Evolutionary conservation across 768 basidiomycete genomes (phyloP), one percentile per base, ranked within the genome.

Genomic region (Serendipita sp.): DNA sequence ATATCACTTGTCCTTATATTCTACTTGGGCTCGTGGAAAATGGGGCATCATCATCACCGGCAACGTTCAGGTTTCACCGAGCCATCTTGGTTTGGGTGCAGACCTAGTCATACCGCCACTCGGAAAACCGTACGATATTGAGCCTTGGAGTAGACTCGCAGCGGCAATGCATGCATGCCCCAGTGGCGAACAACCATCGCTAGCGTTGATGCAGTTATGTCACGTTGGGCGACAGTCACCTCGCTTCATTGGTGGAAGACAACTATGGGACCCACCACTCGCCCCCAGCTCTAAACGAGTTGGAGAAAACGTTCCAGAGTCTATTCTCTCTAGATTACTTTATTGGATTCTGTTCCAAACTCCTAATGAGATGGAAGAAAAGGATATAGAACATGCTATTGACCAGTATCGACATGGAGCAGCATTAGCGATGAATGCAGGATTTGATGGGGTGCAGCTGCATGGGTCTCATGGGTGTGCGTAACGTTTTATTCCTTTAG

Each of bases 41-140:
- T 97, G 90, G 90, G 94, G 91, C 0, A 89, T 96, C 79, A 75
- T 95, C 53, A 72, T 94, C 34, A 91, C 93, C 0, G 94, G 94
- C 2, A 93, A 93, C 68, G 80, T 90, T 3, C 86, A 88, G 69
- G 82, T 93, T 32, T 78, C 79, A 32, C 66, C 66, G 0, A 72
- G 76, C 0, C 90, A 92, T 70, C 76, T 92, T 2, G 75, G 82
- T 3, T 75, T 92, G 30, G 89, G 88, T 16, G 80, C 86, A 41
- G 90, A 91, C 70, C 75, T 89, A 5, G 73, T 83, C n/a, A 67
- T 87, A 2, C 88, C 87, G 8, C 35, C 7, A 28, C 24, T 7
- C 10, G 35, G 0, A 68, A 70, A 8, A 68, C 67, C 0, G 64
- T 84, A 62, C 74, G 28, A 58, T 34, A 35, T 44, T 53, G 34